Conservation (phyloP, 495 filamentous ascomycete genomes). For the Aspergillus avenaceus region DNA sequence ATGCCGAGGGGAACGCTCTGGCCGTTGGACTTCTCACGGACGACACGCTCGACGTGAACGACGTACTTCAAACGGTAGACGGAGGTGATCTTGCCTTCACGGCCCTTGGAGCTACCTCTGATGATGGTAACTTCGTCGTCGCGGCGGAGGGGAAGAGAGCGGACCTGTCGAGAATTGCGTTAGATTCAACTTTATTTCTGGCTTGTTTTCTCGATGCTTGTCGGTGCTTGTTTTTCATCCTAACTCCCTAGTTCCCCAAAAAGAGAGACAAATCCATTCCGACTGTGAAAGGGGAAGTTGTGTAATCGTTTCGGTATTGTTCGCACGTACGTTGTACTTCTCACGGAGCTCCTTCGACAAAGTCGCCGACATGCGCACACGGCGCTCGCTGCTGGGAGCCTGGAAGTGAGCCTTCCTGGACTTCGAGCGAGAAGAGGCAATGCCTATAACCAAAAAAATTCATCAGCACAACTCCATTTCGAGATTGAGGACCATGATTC, state of each 20-base stretch:
- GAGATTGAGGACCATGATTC: too few species aligned
- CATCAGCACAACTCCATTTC: too few species aligned
- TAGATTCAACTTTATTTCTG: slow-evolving; percentile 3
- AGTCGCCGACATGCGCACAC: slow-evolving; percentile 89
- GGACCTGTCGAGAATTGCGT: slow-evolving; percentile 57
- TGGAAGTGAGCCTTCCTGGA: slow-evolving; percentile 95
- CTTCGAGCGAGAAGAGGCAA: slow-evolving; percentile 90
- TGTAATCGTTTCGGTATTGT: slow-evolving; percentile 2
- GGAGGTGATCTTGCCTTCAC: slow-evolving; percentile 80
- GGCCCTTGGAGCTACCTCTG: slow-evolving; percentile 88
- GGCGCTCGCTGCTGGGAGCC: slow-evolving; percentile 86
- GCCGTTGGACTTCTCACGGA: slow-evolving; percentile 88
- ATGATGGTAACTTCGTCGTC: slow-evolving; percentile 91
- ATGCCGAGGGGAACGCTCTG: slow-evolving; percentile 84
- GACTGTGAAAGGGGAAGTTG: slow-evolving; percentile 3
- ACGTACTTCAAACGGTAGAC: slow-evolving; percentile 96
- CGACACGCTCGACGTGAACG: slow-evolving; percentile 88
- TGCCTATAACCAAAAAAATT: slow-evolving; percentile 36
- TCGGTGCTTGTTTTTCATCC: slow-evolving; percentile 7
- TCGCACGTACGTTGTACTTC: slow-evolving; percentile 80
- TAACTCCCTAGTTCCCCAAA: not conserved
- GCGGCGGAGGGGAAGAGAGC: slow-evolving; percentile 95
- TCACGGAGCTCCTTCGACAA: slow-evolving; percentile 93
- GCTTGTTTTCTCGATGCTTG: not conserved
- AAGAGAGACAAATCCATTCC: slow-evolving; percentile 4